Conservation (phyloP, 2,329 filamentous ascomycete species). For the Botrytis porri region DNA sequence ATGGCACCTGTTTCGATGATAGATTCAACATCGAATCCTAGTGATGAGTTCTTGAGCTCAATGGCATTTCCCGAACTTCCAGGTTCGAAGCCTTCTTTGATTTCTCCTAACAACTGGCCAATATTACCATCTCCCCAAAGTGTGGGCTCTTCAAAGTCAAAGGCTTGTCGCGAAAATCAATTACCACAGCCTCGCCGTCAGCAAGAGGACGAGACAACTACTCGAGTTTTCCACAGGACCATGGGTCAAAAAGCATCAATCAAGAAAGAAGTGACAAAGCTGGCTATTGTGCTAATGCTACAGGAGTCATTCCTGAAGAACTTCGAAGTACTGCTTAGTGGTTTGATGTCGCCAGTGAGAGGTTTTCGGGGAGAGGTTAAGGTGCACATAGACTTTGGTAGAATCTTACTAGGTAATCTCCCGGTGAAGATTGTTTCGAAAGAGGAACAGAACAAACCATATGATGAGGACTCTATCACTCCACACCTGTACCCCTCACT, state of each 20-base stretch:
- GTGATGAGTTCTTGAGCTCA: not conserved
- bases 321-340: constrained; percentile 24
- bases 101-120: not conserved
- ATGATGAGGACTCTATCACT: not conserved
- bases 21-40: not conserved
- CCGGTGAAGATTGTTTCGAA: constrained; percentile 21
- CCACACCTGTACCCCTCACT: constrained; percentile 13
- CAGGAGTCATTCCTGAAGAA: constrained; percentile 26
- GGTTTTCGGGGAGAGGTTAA: constrained; percentile 31
- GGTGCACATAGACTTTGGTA: constrained; percentile 34
- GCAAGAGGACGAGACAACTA: constrained; percentile 22
- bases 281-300: not conserved
- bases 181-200: constrained; percentile 15
- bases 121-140: not conserved
- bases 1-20: not conserved
- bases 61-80: not conserved
- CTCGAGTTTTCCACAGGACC: constrained; percentile 28
- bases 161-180: not conserved
- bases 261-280: not conserved
- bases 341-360: constrained; percentile 27
- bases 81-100: not conserved
- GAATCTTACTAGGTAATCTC: constrained; percentile 29
- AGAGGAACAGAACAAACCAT: constrained; percentile 4
- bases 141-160: not conserved
- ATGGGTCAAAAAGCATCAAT: constrained; percentile 31